Base-by-base conservation (phyloP, 2,329 filamentous ascomycete genomes). In the Colletotrichum trifolii region DNA sequence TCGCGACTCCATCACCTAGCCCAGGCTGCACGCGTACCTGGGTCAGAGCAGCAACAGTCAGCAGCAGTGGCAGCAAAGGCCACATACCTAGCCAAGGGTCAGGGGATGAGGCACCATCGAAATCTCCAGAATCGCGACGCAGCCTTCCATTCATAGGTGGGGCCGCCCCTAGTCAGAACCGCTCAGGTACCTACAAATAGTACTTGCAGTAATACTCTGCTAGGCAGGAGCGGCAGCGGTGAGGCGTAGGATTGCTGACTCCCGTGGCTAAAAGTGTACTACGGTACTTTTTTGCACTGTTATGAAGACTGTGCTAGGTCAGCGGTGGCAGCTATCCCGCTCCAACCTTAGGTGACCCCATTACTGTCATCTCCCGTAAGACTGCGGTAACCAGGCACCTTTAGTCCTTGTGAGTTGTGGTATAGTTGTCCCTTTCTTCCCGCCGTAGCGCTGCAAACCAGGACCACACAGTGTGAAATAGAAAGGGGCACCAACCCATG, bases 401-500 rank as follows among this genome's bases (percentile, higher is more conserved):
- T 25, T 25, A 25, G 25, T 25, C 25, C 25, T 4, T 25, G 25
- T 25, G 25, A 25, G 25, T 25, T 25, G 25, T 25, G 25, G 25
- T 25, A 25, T 25, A 25, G 25, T 25, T 25, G 25, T 25, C 25
- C 25, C 25, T 25, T 25, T 25, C 25, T 25, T 25, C 25, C 25
- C 25, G 4, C 12, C 17, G 13, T 10, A 49, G 12, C 13, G n/a
- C 56, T 60, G 39, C 45, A 39, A 35, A 17, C 7, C 66, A 33
- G 60, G 13, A 52, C 67, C 66, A 55, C 59, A 72, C 70, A 72
- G 71, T 72, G 25, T 25, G 25, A 25, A 5, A 25, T 25, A 25
- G 25, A 15, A 15, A 34, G 63, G 53, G 56, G 33, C 58, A 43
- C n/a, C 11, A 50, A 15, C 33, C 54, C 39, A n/a, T 45, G 34